Evolutionary conservation across 176 grass and related monocot genomes (phyloP), one percentile per base, ranked within the genome.

Genomic region (Microstegium vimineum): DNA sequence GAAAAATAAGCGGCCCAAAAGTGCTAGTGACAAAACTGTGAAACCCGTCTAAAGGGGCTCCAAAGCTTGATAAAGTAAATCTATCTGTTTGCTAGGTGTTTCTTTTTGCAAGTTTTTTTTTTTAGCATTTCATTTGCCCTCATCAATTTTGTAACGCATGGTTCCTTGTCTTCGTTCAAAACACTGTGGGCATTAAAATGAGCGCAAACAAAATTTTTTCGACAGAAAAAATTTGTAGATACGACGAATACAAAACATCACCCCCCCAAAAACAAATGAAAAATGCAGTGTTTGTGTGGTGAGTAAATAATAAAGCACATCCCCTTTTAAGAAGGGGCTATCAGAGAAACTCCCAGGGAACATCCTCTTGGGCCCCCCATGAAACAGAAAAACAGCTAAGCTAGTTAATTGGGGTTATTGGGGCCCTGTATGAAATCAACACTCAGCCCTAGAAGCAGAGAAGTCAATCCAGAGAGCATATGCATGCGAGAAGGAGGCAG

Each of bases 311-410:
- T 87, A 87, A 85, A 90, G 85, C 77, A 47, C 77, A 77, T 85
- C 84, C 81, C 84, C 25, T 10, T 25, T 5, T 1, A 38, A 73
- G 49, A 65, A 78, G 87, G 84, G 26, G 67, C 84, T 87, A 93
- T 90, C 87, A 93, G 87, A 81, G 81, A 93, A 90, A 83, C 87
- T 85, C 31, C 87, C 84, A 82, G 63, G n/a, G 27, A 75, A 56
- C 77, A 79, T 90, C 20, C 1, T 93, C 14, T 87, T 20, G n/a
- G 84, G 91, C 84, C 84, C 90, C 77, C 91, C 81, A 93, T 90
- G 87, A 93, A 93, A 87, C 91, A 84, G 81, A 90, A 84, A 31
- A 90, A 87, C 87, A 90, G 73, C 85, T 81, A 83, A 87, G 61
- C 26, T 2, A 87, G 81, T 90, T 71, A 80, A 85, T 85, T 75